Percentiles rank a stretch among this genome's conserved stretches.
phyloP scores from a whole-genome alignment of 805 yeast species.

The Suhomyces vadensis region DNA sequence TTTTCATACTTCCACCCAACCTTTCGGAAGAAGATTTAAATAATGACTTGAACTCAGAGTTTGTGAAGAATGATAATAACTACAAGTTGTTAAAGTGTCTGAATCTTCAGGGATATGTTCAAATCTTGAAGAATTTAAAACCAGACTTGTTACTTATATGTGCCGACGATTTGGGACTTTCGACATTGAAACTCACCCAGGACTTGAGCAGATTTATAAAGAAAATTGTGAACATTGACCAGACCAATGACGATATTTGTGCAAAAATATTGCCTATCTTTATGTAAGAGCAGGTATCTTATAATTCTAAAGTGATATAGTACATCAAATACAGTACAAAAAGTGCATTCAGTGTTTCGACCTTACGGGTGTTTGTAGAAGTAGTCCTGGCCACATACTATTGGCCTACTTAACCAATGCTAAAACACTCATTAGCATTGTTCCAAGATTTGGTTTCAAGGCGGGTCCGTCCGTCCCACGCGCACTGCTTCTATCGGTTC shows the following conservation, averaged over 20 bases:
- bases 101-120: slow-evolving; percentile 43
- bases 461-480: no score
- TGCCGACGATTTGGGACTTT: slow-evolving; percentile 42
- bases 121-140: slow-evolving; percentile 37
- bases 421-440: no score
- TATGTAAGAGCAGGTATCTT: slow-evolving; percentile 4
- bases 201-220: slow-evolving; percentile 41
- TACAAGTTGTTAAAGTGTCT: slow-evolving; percentile 41
- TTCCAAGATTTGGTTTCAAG: no score
- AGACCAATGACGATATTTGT: slow-evolving; percentile 23
- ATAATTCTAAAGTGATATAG: background rate
- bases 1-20: slow-evolving; percentile 46
- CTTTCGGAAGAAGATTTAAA: slow-evolving; percentile 39
- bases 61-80: slow-evolving; percentile 20
- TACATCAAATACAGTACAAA: background rate
- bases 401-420: no score
- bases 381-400: no score
- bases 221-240: slow-evolving; percentile 33
- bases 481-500: no score
- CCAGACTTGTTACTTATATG: slow-evolving; percentile 45
- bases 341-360: background rate
- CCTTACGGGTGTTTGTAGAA: no score
- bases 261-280: slow-evolving; percentile 24
- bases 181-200: slow-evolving; percentile 25
- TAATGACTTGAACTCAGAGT: slow-evolving; percentile 11